Evolutionary conservation across 805 yeast genomes (phyloP).

Genomic region (Priceomyces medius): DNA sequence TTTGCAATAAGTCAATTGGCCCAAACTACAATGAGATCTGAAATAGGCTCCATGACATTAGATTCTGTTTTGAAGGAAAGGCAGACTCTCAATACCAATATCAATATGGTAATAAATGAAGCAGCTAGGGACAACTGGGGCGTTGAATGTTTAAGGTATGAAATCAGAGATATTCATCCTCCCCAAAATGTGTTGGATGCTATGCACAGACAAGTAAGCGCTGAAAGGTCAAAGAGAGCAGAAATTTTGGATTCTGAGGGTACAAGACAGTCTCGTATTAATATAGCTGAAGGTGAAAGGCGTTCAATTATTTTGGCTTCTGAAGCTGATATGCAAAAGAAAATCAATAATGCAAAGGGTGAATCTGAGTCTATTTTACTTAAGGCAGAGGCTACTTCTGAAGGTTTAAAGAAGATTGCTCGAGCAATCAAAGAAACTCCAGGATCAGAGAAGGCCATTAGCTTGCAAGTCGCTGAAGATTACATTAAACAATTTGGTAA

Average conservation of each 20-base stretch:
- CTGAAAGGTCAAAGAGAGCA: slow-evolving; percentile 84
- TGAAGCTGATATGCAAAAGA: slow-evolving; percentile 63
- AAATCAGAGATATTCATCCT: slow-evolving; percentile 85
- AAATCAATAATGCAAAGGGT: slow-evolving; percentile 69
- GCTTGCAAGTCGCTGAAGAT: slow-evolving; percentile 78
- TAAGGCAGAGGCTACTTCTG: slow-evolving; percentile 71
- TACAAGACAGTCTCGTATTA: slow-evolving; percentile 72
- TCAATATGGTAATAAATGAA: slow-evolving; percentile 76
- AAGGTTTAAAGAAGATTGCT: slow-evolving; percentile 64
- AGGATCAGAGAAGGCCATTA: slow-evolving; percentile 73
- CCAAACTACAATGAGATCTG: slow-evolving; percentile 88
- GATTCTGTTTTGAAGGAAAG: slow-evolving; percentile 79
- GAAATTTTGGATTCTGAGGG: slow-evolving; percentile 88
- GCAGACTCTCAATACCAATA: slow-evolving; percentile 67
- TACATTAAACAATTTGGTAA: slow-evolving; percentile 80
- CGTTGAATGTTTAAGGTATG: slow-evolving; percentile 77
- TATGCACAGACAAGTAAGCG: slow-evolving; percentile 87
- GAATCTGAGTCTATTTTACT: slow-evolving; percentile 67
- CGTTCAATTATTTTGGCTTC: slow-evolving; percentile 70
- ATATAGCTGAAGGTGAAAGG: slow-evolving; percentile 81
- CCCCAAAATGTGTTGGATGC: slow-evolving; percentile 83
- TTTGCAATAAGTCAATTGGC: slow-evolving; percentile 84
- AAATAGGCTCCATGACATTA: slow-evolving; percentile 77
- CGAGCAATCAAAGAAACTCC: slow-evolving; percentile 65
- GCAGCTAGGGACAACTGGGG: slow-evolving; percentile 85